A percentile compares a stretch with the other conserved stretches of the same genome.
Conservation (phyloP, 108 stramenopile species). For the Halocafeteria seosinensis region DNA sequence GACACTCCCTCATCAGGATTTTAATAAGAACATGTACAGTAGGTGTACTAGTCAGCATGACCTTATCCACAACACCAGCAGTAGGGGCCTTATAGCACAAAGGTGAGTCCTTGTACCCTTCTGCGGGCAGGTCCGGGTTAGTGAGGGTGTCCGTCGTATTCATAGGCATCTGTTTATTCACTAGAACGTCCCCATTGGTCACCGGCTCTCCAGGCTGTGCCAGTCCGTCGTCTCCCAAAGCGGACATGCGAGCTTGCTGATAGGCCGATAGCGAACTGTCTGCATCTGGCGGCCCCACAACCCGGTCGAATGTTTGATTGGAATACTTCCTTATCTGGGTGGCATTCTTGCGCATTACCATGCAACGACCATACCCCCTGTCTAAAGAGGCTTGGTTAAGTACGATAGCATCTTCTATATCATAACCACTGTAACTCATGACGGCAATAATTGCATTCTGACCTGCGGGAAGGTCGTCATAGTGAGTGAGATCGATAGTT, state of each 20-base stretch:
- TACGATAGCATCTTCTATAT: conserved; percentile 97
- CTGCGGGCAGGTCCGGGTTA: neutral
- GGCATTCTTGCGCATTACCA: conserved; percentile 12
- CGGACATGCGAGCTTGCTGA: neutral
- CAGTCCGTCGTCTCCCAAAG: conserved; percentile 33
- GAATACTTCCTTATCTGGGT: conserved; percentile 1
- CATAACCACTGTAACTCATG: conserved; percentile 96
- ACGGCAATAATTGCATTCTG: conserved; percentile 93
- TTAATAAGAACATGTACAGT: conserved; percentile 86
- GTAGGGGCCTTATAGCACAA: conserved; percentile 4
- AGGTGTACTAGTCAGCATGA: conserved; percentile 35
- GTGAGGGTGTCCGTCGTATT: conserved; percentile 8
- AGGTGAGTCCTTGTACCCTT: neutral
- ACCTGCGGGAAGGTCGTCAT: conserved; percentile 87
- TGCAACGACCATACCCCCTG: conserved; percentile 83
- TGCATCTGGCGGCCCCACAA: conserved; percentile 1
- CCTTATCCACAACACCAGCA: conserved; percentile 76
- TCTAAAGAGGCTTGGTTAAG: conserved; percentile 90
- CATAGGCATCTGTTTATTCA: conserved; percentile 30
- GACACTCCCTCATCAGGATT: conserved; percentile 84
- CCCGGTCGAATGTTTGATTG: conserved; percentile 6
- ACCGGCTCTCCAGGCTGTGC: conserved; percentile 30
- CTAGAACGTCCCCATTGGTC: conserved; percentile 28
- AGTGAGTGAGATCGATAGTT: conserved; percentile 71
- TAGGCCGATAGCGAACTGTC: neutral